Base-by-base conservation (phyloP, 2,329 filamentous ascomycete species). In the Blumeria graminis region DNA sequence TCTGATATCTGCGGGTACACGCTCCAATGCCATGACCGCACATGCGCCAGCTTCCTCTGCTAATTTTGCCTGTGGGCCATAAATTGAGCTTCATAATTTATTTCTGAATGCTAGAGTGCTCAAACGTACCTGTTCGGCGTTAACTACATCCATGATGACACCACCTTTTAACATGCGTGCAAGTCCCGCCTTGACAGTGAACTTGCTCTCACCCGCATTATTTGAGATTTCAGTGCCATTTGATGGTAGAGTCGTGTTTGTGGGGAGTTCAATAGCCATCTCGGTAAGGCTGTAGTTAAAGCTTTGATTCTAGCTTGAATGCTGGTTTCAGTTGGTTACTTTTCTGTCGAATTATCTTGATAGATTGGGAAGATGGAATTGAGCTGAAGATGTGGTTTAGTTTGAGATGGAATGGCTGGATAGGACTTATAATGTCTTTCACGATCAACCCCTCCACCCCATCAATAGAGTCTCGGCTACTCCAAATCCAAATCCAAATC, bases 161-260 rank as follows among this genome's bases (percentile, higher is more conserved):
- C 92, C 92, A 68, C 92, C 92, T 76, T 96, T 95, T 71, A 96
- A 75, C 92, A 98, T 98, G 71, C 94, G 85, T 28, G 92, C 92
- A 61, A 98, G 76, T 58, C 90, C 92, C 56, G 87, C 84, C 78
- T 98, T 98, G 76, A 95, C 82, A 63, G 82, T 82, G 71, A 95
- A 94, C 70, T 79, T 63, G 16, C 58, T 59, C 36, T 63, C 61
- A 35, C 57, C 59, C 35, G 57, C 59, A 56, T 61, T 64, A 10
- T 58, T 56, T 35, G 57, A 58, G 28, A 34, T 58, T 39, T 53
- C 55, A 16, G 61, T 56, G 34, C 62, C 62, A 59, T 64, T 61
- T 64, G 13, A 43, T 2, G 13, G 14, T 18, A 18, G 16, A 16
- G 18, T 38, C 34, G 43, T 62, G 50, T 48, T 56, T 56, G 70